Evolutionary conservation across 495 filamentous ascomycete species (phyloP), one percentile per base, ranked within the genome.

Genomic region (Neurospora sp.): DNA sequence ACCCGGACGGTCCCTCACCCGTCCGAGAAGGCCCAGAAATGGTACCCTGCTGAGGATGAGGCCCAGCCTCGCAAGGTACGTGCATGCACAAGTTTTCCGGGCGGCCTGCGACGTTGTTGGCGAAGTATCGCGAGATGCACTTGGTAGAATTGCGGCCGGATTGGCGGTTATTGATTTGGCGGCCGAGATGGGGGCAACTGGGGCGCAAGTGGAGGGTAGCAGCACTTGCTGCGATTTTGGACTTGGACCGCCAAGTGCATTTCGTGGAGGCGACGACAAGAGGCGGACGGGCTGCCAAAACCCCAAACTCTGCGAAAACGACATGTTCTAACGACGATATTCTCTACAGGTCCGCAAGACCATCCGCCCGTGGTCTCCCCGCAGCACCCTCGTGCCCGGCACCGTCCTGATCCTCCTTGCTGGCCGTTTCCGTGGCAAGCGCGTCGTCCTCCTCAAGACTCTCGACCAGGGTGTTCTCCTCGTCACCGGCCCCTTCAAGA

Each of bases 351-450:
- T 93, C 85, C 96, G 96, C 90, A 99, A 99, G 90, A 86, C 94
- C 77, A 84, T 93, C 82, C 93, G 93, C 77, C 87, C 94, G 73
- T 89, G 94, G 81, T 91, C 92, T 83, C 88, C 92, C 77, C 94
- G 96, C 78, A 84, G 91, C 78, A 91, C 92, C 76, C 94, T 99
- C 79, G 87, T 90, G 82, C 96, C 96, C 83, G 96, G 96, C 83
- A 91, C 93, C 82, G 88, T 98, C 80, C 90, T 99, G 80, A 98
- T 99, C 85, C 93, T 99, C 83, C 93, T 99, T 81, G 96, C 96
- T 85, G 96, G 96, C 80, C 96, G 96, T 82, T 99, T 98, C 93
- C 96, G 96, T 80, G 96, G 96, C 88, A 98, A 98, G 93, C 96
- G 96, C 83, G 96, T 99, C 81, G 88, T 99, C 82, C 94, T 97